Conservation (phyloP, 2,329 filamentous ascomycete genomes). For the Ambrosiella cleistominuta region DNA sequence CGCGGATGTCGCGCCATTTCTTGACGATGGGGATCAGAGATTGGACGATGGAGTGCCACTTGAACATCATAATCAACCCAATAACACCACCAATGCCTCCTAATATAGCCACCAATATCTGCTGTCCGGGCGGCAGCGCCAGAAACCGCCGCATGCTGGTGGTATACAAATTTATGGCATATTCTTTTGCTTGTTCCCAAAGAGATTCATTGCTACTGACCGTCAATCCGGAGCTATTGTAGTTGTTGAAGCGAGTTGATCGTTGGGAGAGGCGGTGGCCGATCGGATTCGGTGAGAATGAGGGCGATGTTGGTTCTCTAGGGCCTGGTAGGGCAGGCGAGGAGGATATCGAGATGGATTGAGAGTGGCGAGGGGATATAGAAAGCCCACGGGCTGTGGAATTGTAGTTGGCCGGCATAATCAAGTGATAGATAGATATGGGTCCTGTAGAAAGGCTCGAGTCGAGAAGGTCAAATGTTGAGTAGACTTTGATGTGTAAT, state of each 20-base stretch:
- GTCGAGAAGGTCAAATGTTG: no score
- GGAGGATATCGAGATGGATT: conserved; percentile 17
- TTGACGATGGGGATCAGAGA: conserved; percentile 55
- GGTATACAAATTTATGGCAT: conserved; percentile 27
- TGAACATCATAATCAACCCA: conserved; percentile 53
- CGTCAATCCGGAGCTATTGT: background rate
- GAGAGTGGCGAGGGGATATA: conserved; percentile 21
- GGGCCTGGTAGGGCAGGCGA: conserved; percentile 19
- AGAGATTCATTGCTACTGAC: conserved; percentile 7
- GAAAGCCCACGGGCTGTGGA: conserved; percentile 33
- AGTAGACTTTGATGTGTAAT: no score
- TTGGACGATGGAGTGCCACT: conserved; percentile 63
- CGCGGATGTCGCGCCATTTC: conserved; percentile 55
- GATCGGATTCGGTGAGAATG: conserved; percentile 19
- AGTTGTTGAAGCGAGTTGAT: conserved; percentile 25
- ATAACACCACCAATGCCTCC: conserved; percentile 33
- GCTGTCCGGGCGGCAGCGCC: conserved; percentile 42
- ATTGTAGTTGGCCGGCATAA: conserved; percentile 34
- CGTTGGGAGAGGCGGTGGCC: conserved; percentile 14
- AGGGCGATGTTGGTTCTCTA: conserved; percentile 19
- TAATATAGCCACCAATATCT: conserved; percentile 31
- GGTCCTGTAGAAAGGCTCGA: background rate
- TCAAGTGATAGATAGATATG: conserved; percentile 6
- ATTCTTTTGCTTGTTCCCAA: conserved; percentile 22
- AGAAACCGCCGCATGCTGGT: conserved; percentile 26